Base-by-base conservation (phyloP, 139 green algal genomes). In the Eudorina sp. region DNA sequence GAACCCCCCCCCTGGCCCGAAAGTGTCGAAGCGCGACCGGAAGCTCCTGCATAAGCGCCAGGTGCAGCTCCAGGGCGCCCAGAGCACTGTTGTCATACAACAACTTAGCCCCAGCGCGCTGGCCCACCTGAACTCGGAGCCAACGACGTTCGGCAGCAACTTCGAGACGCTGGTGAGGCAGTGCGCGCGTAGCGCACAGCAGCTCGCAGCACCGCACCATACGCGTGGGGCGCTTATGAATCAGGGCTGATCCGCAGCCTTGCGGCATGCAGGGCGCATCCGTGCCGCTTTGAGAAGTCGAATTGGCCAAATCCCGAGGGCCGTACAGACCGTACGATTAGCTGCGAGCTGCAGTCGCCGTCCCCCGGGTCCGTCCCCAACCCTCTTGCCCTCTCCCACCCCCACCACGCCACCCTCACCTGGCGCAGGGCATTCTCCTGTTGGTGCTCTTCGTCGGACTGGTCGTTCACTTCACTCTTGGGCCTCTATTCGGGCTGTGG, bases 41-140 rank as follows among this genome's bases (percentile, higher is more conserved):
- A 83, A 83, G 46, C 75, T 83, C 2, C 27, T 83, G n/a, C 75
- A 83, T 19, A 83, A 83, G 75, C 48, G 75, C 18, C 75, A 83
- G 51, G n/a, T 83, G 19, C n/a, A 53, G 75, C 75, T 83, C 29
- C 34, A 83, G 48, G 51, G 51, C 25, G 51, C 51, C 0, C 75
- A 83, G 53, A 64, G 70, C 70, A 45, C 75, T 21, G n/a, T 83
- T 8, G n/a, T 68, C 4, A 51, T 69, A n/a, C 75, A 83, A 31
- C 75, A 83, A 51, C 75, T 83, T 3, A 83, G 75, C 75, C 51
- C 51, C 34, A 68, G 31, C 31, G 75, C 48, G 51, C 51, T 83
- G 48, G 16, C 7, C 18, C 48, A 68, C 21, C 48, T 83, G 31
- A 53, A 46, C 34, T 48, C 48, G 75, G 75, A 83, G 48, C 75